Percentiles rank a stretch among this genome's conserved stretches.
These are phyloP conservation scores for Forsythia viridissima DNA, from an alignment of 257 asterid genomes.

Conservation along the genomic window DNA sequence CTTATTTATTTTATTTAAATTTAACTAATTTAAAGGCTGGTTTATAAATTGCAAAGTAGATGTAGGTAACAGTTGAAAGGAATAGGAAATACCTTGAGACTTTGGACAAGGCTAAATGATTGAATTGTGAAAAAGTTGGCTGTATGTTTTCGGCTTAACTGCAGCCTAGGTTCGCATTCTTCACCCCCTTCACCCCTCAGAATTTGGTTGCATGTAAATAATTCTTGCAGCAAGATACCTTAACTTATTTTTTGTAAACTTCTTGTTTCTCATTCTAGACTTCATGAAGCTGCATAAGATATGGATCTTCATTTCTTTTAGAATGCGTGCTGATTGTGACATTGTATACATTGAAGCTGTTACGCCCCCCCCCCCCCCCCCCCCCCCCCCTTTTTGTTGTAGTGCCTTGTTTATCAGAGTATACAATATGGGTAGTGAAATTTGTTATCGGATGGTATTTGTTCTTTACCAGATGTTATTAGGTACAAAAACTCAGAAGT, in stretches of 20 bases:
- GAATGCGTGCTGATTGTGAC: background rate
- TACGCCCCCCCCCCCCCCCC: too few relatives aligned
- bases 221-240: background rate
- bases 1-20: background rate
- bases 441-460: too few relatives aligned
- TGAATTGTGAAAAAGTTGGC: background rate
- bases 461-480: too few relatives aligned
- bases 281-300: background rate
- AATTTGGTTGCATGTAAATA: constrained; percentile 1
- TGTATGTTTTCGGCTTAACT: background rate
- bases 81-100: background rate
- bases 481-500: too few relatives aligned
- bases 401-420: too few relatives aligned
- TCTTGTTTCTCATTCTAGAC: background rate
- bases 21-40: background rate
- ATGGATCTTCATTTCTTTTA: background rate
- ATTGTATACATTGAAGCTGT: too few relatives aligned
- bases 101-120: background rate
- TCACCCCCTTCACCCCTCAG: background rate
- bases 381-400: too few relatives aligned
- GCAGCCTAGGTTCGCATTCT: background rate
- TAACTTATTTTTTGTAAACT: background rate
- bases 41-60: background rate
- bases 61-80: background rate
- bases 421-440: too few relatives aligned